phyloP scores from a whole-genome alignment of 345 rosid species.

The Streptanthus diversifolius region DNA sequence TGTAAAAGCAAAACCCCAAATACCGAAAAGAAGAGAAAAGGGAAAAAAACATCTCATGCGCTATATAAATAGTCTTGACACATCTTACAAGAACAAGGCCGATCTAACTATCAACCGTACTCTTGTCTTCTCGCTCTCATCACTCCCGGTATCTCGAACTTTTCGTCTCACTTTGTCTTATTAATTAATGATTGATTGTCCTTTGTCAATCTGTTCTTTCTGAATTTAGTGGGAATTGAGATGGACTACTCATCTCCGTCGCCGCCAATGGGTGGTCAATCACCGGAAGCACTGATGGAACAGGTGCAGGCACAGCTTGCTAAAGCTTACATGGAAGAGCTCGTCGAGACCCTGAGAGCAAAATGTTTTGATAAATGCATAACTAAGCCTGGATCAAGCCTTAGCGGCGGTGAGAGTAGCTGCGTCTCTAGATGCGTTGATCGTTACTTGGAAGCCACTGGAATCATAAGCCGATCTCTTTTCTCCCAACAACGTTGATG shows the following conservation, averaged over 20 bases:
- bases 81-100: neutral
- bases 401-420: constrained; percentile 88
- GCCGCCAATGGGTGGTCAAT: constrained; percentile 20
- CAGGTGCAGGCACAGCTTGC: constrained; percentile 67
- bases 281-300: constrained; percentile 59
- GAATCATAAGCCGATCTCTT: constrained; percentile 66
- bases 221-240: neutral
- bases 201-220: neutral
- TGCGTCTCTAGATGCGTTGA: constrained; percentile 96
- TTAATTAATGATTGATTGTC: neutral
- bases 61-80: neutral
- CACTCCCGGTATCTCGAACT: neutral
- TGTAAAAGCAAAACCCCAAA: constrained; percentile 17
- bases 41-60: neutral
- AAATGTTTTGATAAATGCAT: constrained; percentile 91
- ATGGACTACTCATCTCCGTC: constrained; percentile 78
- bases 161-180: neutral
- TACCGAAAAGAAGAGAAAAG: neutral
- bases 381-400: constrained; percentile 87
- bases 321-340: constrained; percentile 78
- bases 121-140: neutral
- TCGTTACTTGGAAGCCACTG: constrained; percentile 94
- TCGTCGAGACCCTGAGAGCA: constrained; percentile 72
- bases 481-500: constrained; percentile 51
- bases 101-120: neutral